A percentile compares a stretch with the other conserved stretches of the same genome.
Evolutionary conservation across 2,329 filamentous ascomycete genomes (phyloP).

Genomic region (Aspergillus ustus): DNA sequence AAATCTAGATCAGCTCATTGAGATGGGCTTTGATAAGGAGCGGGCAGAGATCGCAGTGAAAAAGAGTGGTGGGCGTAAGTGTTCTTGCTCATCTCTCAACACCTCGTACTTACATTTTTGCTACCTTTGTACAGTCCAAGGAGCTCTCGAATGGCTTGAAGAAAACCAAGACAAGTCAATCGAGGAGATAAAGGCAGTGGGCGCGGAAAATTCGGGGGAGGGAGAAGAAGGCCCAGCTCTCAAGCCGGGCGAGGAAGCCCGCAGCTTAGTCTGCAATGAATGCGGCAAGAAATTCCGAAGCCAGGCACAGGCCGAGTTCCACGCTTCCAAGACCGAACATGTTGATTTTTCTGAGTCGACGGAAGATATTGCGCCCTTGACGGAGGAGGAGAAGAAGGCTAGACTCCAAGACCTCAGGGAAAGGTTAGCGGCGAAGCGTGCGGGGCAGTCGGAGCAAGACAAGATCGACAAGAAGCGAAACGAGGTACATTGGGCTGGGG

Average conservation of each 20-base stretch:
- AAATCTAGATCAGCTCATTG: conserved; percentile 65
- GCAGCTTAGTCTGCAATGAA: conserved; percentile 89
- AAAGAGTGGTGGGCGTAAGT: conserved; percentile 77
- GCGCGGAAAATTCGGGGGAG: conserved; percentile 56
- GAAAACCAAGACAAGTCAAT: conserved; percentile 85
- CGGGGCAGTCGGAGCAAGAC: conserved; percentile 70
- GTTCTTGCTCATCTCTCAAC: neutral
- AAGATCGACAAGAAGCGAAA: conserved; percentile 84
- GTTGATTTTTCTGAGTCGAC: conserved; percentile 91
- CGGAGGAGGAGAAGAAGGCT: conserved; percentile 87
- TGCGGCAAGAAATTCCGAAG: conserved; percentile 90
- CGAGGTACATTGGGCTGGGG: conserved; percentile 60
- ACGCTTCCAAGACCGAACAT: conserved; percentile 90
- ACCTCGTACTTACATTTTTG: conserved; percentile 20
- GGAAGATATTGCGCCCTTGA: conserved; percentile 87
- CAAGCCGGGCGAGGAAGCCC: conserved; percentile 71
- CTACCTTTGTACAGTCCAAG: conserved; percentile 65
- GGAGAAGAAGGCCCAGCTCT: conserved; percentile 67
- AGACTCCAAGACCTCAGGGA: conserved; percentile 75
- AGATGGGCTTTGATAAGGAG: conserved; percentile 80
- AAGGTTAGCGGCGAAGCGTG: conserved; percentile 73
- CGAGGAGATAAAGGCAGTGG: conserved; percentile 72
- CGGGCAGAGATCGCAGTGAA: conserved; percentile 83
- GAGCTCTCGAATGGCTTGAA: conserved; percentile 93
- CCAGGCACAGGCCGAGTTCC: conserved; percentile 81